Percentiles rank a stretch among this genome's conserved stretches.
These are phyloP conservation scores for Opeltia flavorubescens DNA, from an alignment of 495 filamentous ascomycete genomes.

Conservation along the genomic window DNA sequence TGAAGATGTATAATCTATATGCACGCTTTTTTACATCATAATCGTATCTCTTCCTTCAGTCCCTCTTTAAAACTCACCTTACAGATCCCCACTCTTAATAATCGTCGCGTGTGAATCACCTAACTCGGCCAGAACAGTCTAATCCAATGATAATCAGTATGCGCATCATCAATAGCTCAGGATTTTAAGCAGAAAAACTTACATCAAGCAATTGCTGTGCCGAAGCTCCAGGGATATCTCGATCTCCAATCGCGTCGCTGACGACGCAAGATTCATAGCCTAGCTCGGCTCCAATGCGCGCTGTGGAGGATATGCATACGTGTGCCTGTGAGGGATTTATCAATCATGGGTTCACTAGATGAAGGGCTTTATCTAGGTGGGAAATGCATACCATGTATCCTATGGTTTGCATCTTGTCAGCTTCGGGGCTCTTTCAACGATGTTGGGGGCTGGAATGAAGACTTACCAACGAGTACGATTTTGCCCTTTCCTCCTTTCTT, in stretches of 20 bases:
- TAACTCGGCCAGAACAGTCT: slow-evolving; percentile 27
- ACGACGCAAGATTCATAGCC: slow-evolving; percentile 46
- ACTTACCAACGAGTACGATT: slow-evolving; percentile 37
- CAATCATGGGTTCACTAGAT: too few relatives aligned
- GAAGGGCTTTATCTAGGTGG: too few relatives aligned
- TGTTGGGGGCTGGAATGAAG: too few relatives aligned
- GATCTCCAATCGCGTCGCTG: slow-evolving; percentile 42
- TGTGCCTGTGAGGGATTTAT: slow-evolving; percentile 31
- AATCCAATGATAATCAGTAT: too few relatives aligned
- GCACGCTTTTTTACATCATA: too few relatives aligned
- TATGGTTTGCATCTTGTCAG: too few relatives aligned
- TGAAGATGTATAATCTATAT: too few relatives aligned
- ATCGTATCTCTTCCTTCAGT: too few relatives aligned
- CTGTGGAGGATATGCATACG: slow-evolving; percentile 47
- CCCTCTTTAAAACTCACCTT: too few relatives aligned
- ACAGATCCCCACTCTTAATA: slow-evolving; percentile 20
- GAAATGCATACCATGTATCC: slow-evolving; percentile 13
- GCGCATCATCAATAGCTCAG: neutral
- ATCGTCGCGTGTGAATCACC: slow-evolving; percentile 34
- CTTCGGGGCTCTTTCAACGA: too few relatives aligned
- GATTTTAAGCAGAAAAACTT: neutral
- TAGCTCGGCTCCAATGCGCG: slow-evolving; percentile 35
- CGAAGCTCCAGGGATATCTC: slow-evolving; percentile 38
- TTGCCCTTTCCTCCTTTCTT: slow-evolving; percentile 25
- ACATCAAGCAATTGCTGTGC: slow-evolving; percentile 26